Base-by-base conservation (phyloP, 2,329 filamentous ascomycete species). In the Uncinocarpus reesii region DNA sequence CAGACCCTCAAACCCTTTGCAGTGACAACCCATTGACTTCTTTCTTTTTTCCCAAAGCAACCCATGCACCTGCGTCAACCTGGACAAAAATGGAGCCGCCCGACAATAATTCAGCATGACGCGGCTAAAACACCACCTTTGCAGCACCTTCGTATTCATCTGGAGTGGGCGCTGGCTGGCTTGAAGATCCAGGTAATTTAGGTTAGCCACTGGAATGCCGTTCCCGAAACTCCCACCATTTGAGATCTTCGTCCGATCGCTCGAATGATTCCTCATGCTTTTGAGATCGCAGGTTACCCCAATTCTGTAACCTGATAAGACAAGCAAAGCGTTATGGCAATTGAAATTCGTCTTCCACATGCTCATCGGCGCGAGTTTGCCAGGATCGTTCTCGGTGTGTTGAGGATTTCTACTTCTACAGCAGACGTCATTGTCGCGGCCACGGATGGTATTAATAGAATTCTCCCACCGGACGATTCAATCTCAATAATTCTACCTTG, bases 221-320 rank as follows among this genome's bases (percentile, higher is more conserved):
- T 31, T 26, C 18, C 21, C 7, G 24, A 15, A 18, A 29, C 6
- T 29, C 32, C 24, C 31, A 21, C 31, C 31, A 29, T 46, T n/a
- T 36, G 23, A 38, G 43, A 46, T 46, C 43, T 46, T 31, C 43
- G 24, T 31, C 43, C 34, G 43, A 38, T 46, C 43, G 38, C 10
- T 38, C 2, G 15, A 31, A 41, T 46, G 43, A 46, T 46, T 46
- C 43, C 42, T 37, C 43, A 46, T 37, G 38, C 38, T 20, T 28
- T 18, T 6, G 3, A 10, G 4, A 7, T 29, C 7, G 2, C 11
- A 13, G 4, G 13, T 41, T 3, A 8, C 6, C 38, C 29, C 15
- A 20, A 11, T 37, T 37, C 13, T 23, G 20, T 37, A 13, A 11
- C 35, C 11, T 26, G 37, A 37, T 40, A 26, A 40, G 37, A 40